A percentile compares a stretch with the other conserved stretches of the same genome.
phyloP scores from a whole-genome alignment of 2,329 filamentous ascomycete species.

The Graphilbum sp. region DNA sequence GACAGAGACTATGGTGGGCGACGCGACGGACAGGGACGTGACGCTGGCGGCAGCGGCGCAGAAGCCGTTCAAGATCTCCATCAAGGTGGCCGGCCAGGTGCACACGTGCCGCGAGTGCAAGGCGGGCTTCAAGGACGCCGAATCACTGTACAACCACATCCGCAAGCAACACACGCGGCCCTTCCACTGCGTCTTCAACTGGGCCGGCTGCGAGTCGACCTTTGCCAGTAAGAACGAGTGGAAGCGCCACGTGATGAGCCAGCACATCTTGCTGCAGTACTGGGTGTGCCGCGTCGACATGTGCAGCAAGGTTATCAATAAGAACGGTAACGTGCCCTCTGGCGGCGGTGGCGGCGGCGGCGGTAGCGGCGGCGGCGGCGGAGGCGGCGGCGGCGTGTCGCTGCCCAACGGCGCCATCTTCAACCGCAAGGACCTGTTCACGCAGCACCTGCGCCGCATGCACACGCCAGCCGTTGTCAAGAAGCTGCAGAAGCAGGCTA shows the following conservation, averaged over 20 bases:
- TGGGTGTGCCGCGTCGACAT: slow-evolving; percentile 60
- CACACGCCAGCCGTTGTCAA: slow-evolving; percentile 39
- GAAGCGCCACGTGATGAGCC: slow-evolving; percentile 75
- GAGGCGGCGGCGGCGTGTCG: slow-evolving; percentile 3
- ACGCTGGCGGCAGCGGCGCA: slow-evolving; percentile 7
- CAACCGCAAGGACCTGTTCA: slow-evolving; percentile 85
- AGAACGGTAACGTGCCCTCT: too few species aligned
- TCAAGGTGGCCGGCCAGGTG: slow-evolving; percentile 7
- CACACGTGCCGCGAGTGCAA: slow-evolving; percentile 20
- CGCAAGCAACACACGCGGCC: slow-evolving; percentile 38
- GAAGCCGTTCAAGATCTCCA: slow-evolving; percentile 10
- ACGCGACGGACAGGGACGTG: slow-evolving; percentile 3
- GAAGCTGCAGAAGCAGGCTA: slow-evolving; percentile 16
- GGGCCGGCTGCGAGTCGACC: slow-evolving; percentile 56
- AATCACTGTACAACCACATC: slow-evolving; percentile 30
- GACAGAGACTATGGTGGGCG: too few species aligned
- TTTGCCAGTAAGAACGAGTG: slow-evolving; percentile 87
- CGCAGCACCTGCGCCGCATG: slow-evolving; percentile 77
- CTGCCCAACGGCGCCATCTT: slow-evolving; percentile 48
- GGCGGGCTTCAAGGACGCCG: slow-evolving; percentile 27
- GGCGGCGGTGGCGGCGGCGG: too few species aligned
- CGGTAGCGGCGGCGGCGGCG: not conserved
- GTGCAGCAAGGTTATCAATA: slow-evolving; percentile 24
- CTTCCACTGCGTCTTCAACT: slow-evolving; percentile 64
- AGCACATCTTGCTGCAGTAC: slow-evolving; percentile 61